Percentiles rank a stretch among this genome's conserved stretches.
Evolutionary conservation across 83 land plant genomes (phyloP).

Genomic region (Isoetes engelmannii): DNA sequence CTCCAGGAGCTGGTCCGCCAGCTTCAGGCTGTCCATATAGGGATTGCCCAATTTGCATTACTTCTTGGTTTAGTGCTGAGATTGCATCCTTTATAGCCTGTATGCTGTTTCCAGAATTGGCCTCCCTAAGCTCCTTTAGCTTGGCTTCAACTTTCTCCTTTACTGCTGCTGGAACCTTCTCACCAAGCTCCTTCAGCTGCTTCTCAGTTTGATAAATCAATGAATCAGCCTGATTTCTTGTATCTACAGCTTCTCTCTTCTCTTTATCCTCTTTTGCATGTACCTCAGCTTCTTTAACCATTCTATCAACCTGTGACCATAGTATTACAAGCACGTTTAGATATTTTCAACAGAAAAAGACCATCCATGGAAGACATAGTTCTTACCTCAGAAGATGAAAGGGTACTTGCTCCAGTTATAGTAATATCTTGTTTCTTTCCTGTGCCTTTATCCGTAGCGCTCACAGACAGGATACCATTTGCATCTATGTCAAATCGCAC

Average conservation of each 20-base stretch:
- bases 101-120: constrained; percentile 46
- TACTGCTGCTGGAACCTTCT: constrained; percentile 58
- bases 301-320: constrained; percentile 57
- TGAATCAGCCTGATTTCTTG: constrained; percentile 77
- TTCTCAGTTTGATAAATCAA: constrained; percentile 71
- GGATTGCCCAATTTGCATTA: constrained; percentile 77
- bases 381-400: constrained; percentile 65
- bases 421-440: constrained; percentile 78
- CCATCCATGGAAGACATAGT: not conserved
- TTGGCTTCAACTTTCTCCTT: constrained; percentile 75
- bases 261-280: constrained; percentile 81
- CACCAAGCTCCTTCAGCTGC: constrained; percentile 68
- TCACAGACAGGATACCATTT: constrained; percentile 67
- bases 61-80: constrained; percentile 73
- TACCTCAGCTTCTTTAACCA: constrained; percentile 76
- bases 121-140: constrained; percentile 56
- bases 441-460: constrained; percentile 64
- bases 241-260: constrained; percentile 69
- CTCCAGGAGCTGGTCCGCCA: constrained; percentile 41
- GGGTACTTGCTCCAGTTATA: constrained; percentile 68
- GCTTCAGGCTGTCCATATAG: constrained; percentile 69
- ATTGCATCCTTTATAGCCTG: constrained; percentile 67
- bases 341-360: not conserved
- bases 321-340: not conserved
- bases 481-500: constrained; percentile 81